Evolutionary conservation across 768 basidiomycete species (phyloP), one percentile per base, ranked within the genome.

Genomic region (Psilocybe cyanescens): DNA sequence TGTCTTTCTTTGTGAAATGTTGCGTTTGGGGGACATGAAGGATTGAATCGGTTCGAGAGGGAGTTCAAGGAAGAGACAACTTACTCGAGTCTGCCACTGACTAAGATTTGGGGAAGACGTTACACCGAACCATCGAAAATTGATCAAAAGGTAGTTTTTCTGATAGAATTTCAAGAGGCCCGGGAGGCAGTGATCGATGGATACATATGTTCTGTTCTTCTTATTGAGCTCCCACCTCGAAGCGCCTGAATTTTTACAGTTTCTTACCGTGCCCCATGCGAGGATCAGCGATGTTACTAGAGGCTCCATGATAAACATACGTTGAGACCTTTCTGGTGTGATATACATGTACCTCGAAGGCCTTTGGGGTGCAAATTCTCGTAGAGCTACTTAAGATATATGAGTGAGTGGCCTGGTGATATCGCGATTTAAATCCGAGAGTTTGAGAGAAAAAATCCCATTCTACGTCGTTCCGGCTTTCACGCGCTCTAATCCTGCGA

Each of bases 401-500:
- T 31, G 31, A 28, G 7, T 39, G 57, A 19, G 33, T 16, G 11
- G 31, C 35, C 48, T 53, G 62, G 62, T 17, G 57, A 59, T 59
- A 56, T 24, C 57, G 62, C 57, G 54, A 63, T 53, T 63, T 59
- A 59, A 59, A 55, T 37, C 58, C 62, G 57, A 59, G 31, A 35
- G 37, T 29, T 47, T 17, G 28, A 35, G 28, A 41, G 39, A 46
- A 12, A 46, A 55, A 41, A 46, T 11, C 3, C 24, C 29, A 17
- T 33, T 29, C 49, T 33, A 29, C 28, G 28, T 55, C 55, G 37
- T 57, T 47, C 55, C 41, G 39, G 44, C 54, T 46, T 16, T 59
- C 58, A 35, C 48, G 46, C 55, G 45, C 33, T 51, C 58, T 56
- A 55, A 55, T 50, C 41, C 35, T 45, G 28, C 19, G 24, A 52